Conservation (phyloP, 768 basidiomycete genomes). For the Pleurotus tuber-regium region DNA sequence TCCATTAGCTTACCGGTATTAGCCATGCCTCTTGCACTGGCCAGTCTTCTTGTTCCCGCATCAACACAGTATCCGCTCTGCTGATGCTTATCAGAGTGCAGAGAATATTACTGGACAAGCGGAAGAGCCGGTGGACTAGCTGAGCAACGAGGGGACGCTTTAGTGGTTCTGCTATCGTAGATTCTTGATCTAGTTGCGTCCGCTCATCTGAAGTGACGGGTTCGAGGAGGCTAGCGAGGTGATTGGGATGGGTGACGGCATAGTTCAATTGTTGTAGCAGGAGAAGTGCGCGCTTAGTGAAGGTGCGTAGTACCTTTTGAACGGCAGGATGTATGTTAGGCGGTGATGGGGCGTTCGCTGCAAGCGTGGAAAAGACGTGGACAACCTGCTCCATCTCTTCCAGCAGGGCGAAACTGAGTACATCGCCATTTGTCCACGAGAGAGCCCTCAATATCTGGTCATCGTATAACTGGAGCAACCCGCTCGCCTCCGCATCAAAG, state of each 20-base stretch:
- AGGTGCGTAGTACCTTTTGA: slow-evolving; percentile 64
- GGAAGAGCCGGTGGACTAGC: slow-evolving; percentile 69
- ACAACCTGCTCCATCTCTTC: slow-evolving; percentile 84
- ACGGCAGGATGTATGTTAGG: slow-evolving; percentile 48
- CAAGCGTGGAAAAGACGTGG: slow-evolving; percentile 74
- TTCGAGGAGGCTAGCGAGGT: slow-evolving; percentile 78
- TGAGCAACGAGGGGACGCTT: slow-evolving; percentile 72
- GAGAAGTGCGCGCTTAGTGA: slow-evolving; percentile 63
- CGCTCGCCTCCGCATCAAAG: slow-evolving; percentile 83
- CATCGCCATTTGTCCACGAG: slow-evolving; percentile 78
- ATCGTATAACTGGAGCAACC: slow-evolving; percentile 81
- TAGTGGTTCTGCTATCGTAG: slow-evolving; percentile 52
- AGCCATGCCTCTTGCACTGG: slow-evolving; percentile 64
- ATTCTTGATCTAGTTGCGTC: slow-evolving; percentile 61
- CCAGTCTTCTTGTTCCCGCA: slow-evolving; percentile 70
- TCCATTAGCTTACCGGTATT: slow-evolving; percentile 56
- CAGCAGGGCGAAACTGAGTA: slow-evolving; percentile 72
- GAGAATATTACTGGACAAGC: slow-evolving; percentile 66
- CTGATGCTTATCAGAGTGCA: slow-evolving; percentile 70
- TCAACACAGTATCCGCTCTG: slow-evolving; percentile 64
- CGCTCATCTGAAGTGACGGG: slow-evolving; percentile 78
- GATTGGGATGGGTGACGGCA: slow-evolving; percentile 87
- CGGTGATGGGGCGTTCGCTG: slow-evolving; percentile 49
- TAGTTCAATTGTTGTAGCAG: slow-evolving; percentile 89
- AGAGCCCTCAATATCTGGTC: slow-evolving; percentile 76